Conservation (phyloP, 1,284 basidiomycete species). For the Boletus chippewaensis region DNA sequence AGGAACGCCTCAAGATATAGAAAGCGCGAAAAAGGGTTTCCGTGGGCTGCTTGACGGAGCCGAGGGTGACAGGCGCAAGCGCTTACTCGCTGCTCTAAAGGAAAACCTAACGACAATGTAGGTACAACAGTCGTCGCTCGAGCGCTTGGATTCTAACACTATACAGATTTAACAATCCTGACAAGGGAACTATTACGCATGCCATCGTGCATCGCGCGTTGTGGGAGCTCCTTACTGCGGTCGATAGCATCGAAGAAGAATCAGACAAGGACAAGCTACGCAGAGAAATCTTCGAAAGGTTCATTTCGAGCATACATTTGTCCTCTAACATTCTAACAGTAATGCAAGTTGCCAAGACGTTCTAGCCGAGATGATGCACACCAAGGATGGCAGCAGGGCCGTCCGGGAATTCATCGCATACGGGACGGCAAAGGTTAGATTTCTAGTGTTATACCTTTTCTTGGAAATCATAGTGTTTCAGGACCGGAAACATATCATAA, state of each 20-base stretch:
- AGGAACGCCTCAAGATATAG: conserved; percentile 57
- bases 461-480: conserved; percentile 23
- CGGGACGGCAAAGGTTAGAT: conserved; percentile 68
- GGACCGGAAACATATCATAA: conserved; percentile 86
- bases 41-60: conserved; percentile 59
- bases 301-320: neutral
- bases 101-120: conserved; percentile 74
- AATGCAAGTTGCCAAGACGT: conserved; percentile 65
- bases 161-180: conserved; percentile 77
- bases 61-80: conserved; percentile 55
- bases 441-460: neutral
- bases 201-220: conserved; percentile 78
- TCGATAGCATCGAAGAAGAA: conserved; percentile 48
- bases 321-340: conserved; percentile 5
- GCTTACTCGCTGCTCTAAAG: conserved; percentile 63
- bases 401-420: conserved; percentile 77
- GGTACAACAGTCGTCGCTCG: conserved; percentile 26
- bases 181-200: conserved; percentile 81
- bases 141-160: neutral
- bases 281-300: conserved; percentile 26
- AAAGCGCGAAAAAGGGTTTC: conserved; percentile 56
- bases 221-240: conserved; percentile 66
- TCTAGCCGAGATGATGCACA: conserved; percentile 86
- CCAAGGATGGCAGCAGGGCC: conserved; percentile 81
- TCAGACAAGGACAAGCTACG: conserved; percentile 50